These are phyloP conservation scores for Suillus lakei DNA, from an alignment of 768 basidiomycete species.

Conservation along the genomic window DNA sequence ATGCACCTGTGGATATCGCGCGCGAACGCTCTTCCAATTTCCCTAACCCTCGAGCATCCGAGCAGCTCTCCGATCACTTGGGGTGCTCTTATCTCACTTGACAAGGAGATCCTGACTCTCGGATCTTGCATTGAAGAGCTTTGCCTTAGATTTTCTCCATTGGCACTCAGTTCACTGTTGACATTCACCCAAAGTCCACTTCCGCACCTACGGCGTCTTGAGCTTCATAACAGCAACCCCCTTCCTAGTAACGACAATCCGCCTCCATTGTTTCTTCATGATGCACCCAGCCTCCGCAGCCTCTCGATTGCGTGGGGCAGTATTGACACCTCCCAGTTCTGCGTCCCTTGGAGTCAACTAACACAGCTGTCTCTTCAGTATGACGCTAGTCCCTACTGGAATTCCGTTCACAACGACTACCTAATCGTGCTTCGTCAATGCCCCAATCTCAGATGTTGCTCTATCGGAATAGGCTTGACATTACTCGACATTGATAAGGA, in stretches of 20 bases:
- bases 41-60: constrained; percentile 27
- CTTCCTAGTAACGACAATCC: constrained; percentile 31
- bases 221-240: constrained; percentile 29
- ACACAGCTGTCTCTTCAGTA: constrained; percentile 32
- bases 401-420: constrained; percentile 33
- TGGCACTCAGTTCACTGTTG: constrained; percentile 29
- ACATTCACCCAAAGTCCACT: constrained; percentile 32
- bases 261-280: constrained; percentile 27
- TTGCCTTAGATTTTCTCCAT: constrained; percentile 25
- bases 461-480: constrained; percentile 27
- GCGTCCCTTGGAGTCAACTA: constrained; percentile 34
- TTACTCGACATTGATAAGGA: constrained; percentile 21
- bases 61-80: constrained; percentile 27
- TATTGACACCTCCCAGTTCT: constrained; percentile 31
- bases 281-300: constrained; percentile 32
- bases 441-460: constrained; percentile 32
- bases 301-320: constrained; percentile 32
- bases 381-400: constrained; percentile 34
- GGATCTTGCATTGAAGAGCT: constrained; percentile 24
- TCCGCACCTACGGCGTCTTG: constrained; percentile 29
- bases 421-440: constrained; percentile 27
- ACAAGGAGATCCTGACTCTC: constrained; percentile 33
- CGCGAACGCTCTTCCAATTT: constrained; percentile 32
- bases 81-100: constrained; percentile 33
- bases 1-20: constrained; percentile 37